Evolutionary conservation across 768 basidiomycete genomes (phyloP), one percentile per base, ranked within the genome.

Genomic region (Tephrocybe sp.): DNA sequence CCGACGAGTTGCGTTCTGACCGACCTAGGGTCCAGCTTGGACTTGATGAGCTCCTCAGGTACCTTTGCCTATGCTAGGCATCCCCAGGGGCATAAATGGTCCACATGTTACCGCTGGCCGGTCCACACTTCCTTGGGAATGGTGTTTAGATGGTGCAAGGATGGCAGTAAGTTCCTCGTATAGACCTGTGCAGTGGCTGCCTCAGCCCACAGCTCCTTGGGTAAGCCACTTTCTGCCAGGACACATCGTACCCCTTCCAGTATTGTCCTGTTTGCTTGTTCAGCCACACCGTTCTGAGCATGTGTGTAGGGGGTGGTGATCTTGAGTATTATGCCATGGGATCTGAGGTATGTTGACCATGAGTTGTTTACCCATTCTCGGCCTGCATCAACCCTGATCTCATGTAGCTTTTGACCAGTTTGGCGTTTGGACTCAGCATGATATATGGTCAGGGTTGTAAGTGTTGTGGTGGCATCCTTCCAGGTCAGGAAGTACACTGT

Each of bases 381-480:
- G 12, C 41, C 41, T 44, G 59, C 48, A 43, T 73, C 67, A 0
- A 54, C 48, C 0, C 55, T 34, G 3, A 67, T 50, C 0, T 30
- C 36, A 6, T 55, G 50, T 1, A 67, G 33, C 23, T 52, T 52
- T 17, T 44, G 25, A 2, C 54, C 47, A 0, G 53, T 57, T 32
- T 65, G 64, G 0, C 49, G 11, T 15, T 69, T 56, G 0, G 61
- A 52, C 15, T 50, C 40, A 0, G 33, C 34, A 0, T 51, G 42
- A 39, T 53, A 67, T 1, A 34, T 23, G 24, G 53, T 44, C 7
- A 67, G 55, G 15, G 49, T 62, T 2, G 44, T 40, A 10, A 63
- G 40, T 0, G 57, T 57, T 0, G 57, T 48, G 0, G 58, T 58
- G 0, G 62, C 57, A 1, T 49, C 49, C 24, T 72, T 70, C 10